A percentile compares a stretch with the other conserved stretches of the same genome.
Evolutionary conservation across 441 rosid genomes (phyloP).

Genomic region (Melastoma candidum): DNA sequence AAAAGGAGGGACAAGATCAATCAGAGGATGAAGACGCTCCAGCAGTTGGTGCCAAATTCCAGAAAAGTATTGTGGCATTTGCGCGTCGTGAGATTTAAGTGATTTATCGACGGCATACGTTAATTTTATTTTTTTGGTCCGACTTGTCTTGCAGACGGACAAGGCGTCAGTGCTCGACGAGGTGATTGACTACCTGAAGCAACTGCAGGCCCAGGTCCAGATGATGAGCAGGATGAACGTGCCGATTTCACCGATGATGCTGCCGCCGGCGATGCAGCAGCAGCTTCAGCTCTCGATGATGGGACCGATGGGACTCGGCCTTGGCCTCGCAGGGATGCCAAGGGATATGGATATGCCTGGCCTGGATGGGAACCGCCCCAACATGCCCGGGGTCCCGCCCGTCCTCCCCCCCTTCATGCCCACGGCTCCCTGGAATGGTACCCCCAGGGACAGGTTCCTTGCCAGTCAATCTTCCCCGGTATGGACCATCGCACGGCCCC

Average conservation of each 20-base stretch:
- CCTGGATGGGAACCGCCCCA: constrained; percentile 28
- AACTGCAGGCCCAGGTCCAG: constrained; percentile 76
- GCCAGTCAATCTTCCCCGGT: constrained; percentile 37
- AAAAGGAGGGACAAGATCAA: constrained; percentile 93
- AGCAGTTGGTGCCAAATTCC: constrained; percentile 90
- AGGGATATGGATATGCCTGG: constrained; percentile 35
- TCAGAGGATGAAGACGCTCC: constrained; percentile 89
- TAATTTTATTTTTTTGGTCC: too few species aligned
- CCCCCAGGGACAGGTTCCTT: constrained; percentile 36
- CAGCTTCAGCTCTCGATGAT: constrained; percentile 72
- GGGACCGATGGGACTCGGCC: constrained; percentile 42
- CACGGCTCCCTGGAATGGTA: constrained; percentile 49
- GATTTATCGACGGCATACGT: not conserved
- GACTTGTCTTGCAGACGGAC: constrained; percentile 46
- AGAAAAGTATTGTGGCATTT: constrained; percentile 50
- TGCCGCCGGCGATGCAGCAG: constrained; percentile 58
- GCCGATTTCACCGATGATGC: constrained; percentile 42
- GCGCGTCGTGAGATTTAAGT: too few species aligned
- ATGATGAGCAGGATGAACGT: constrained; percentile 73
- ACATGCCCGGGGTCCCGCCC: constrained; percentile 29
- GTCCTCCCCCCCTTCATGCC: constrained; percentile 40
- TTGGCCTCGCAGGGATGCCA: constrained; percentile 5
- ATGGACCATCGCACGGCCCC: too few species aligned
- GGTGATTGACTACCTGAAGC: constrained; percentile 89
- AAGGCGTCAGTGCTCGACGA: constrained; percentile 97